phyloP scores from a whole-genome alignment of 1,284 basidiomycete species.

The Laetiporus sulphureus region DNA sequence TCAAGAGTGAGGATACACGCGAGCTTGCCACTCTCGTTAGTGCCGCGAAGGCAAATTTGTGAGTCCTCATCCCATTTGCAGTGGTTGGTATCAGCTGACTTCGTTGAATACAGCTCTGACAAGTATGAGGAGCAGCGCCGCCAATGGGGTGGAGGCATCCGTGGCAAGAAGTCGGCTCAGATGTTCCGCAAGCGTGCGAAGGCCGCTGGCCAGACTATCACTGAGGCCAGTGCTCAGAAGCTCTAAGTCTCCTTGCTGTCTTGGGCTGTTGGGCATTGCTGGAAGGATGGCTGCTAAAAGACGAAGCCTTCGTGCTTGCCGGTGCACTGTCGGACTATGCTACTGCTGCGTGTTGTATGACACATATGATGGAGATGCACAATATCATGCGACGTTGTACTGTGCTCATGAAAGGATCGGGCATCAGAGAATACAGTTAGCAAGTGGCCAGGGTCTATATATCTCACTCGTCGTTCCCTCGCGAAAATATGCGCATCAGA shows the following conservation, averaged over 20 bases:
- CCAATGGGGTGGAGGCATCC: constrained; percentile 94
- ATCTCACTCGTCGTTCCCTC: too few species aligned
- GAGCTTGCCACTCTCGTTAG: constrained; percentile 91
- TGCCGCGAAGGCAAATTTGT: constrained; percentile 98
- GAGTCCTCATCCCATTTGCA: constrained; percentile 29
- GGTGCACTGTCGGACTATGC: neutral
- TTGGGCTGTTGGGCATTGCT: neutral
- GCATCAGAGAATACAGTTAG: too few species aligned
- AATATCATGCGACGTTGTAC: neutral
- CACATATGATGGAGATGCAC: constrained; percentile 4
- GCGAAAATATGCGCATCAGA: too few species aligned
- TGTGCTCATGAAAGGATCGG: neutral
- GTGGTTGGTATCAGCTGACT: neutral
- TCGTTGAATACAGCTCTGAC: constrained; percentile 59
- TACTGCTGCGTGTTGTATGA: constrained; percentile 6
- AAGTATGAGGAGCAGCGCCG: constrained; percentile 91
- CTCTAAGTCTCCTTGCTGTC: constrained; percentile 34
- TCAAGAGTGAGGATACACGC: constrained; percentile 89
- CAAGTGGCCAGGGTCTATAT: too few species aligned
- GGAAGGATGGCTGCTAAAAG: constrained; percentile 3
- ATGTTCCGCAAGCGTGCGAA: constrained; percentile 95
- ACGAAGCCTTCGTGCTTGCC: constrained; percentile 2
- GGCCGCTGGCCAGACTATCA: constrained; percentile 67
- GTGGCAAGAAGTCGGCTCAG: constrained; percentile 89
- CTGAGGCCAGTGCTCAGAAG: constrained; percentile 52